phyloP scores from a whole-genome alignment of 331 rosid species.

The Pyracantha coccinea region DNA sequence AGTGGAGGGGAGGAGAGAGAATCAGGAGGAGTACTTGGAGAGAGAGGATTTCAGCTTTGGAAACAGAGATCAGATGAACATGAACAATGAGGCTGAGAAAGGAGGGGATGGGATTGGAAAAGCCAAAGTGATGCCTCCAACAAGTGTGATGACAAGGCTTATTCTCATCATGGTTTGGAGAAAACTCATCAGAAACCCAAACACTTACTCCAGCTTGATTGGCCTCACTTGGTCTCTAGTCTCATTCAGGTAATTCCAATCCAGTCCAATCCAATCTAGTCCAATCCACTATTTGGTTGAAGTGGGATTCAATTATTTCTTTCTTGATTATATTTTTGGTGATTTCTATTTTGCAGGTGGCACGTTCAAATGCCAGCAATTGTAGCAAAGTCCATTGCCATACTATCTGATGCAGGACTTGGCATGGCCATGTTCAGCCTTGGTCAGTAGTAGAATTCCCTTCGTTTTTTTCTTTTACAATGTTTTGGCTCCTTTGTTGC shows the following conservation, averaged over 20 bases:
- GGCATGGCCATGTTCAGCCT: slow-evolving; percentile 98
- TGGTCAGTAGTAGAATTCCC: slow-evolving; percentile 42
- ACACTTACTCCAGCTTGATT: slow-evolving; percentile 73
- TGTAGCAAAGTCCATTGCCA: slow-evolving; percentile 73
- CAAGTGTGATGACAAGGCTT: slow-evolving; percentile 87
- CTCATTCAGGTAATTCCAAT: slow-evolving; percentile 46
- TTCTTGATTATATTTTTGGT: slow-evolving; percentile 1
- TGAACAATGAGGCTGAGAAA: slow-evolving; percentile 32
- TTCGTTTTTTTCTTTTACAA: neutral
- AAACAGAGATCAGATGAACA: slow-evolving; percentile 49
- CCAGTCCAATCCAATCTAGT: neutral
- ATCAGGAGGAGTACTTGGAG: slow-evolving; percentile 49
- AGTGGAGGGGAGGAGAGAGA: slow-evolving; percentile 63
- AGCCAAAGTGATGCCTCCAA: slow-evolving; percentile 59
- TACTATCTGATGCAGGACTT: slow-evolving; percentile 90
- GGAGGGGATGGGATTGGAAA: slow-evolving; percentile 40
- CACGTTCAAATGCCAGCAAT: slow-evolving; percentile 75
- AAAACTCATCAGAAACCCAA: slow-evolving; percentile 78
- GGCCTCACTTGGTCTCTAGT: slow-evolving; percentile 82
- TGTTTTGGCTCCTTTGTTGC: no score
- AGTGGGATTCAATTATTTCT: neutral
- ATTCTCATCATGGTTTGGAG: slow-evolving; percentile 93
- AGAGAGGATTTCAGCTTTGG: slow-evolving; percentile 79
- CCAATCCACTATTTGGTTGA: neutral
- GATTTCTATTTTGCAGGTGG: slow-evolving; percentile 48